phyloP scores from a whole-genome alignment of 176 grass and related monocot genomes.

The Chrysopogon serrulatus region DNA sequence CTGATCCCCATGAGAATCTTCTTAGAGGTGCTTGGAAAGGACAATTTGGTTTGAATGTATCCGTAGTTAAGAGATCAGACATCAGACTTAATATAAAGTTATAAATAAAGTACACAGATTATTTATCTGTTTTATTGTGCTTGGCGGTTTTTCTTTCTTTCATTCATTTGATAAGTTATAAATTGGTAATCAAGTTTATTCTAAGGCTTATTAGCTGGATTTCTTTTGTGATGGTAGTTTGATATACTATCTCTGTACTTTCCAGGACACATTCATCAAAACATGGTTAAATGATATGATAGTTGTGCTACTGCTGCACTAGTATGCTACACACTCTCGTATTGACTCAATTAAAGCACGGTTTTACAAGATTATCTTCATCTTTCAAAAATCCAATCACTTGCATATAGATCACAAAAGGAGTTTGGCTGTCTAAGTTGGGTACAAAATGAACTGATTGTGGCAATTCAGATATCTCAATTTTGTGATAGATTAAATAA shows the following conservation, averaged over 20 bases:
- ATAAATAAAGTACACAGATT: background rate
- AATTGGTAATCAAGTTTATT: background rate
- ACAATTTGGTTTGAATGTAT: background rate
- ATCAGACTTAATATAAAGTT: background rate
- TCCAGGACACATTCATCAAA: background rate
- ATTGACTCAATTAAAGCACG: background rate
- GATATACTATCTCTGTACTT: background rate
- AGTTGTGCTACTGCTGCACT: background rate
- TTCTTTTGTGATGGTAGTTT: background rate
- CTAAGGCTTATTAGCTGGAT: background rate
- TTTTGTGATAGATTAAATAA: background rate
- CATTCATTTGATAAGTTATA: background rate
- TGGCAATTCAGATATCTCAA: background rate
- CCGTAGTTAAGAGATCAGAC: background rate
- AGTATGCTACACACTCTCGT: background rate
- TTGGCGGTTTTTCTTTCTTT: background rate
- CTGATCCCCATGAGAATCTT: background rate
- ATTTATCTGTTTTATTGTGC: background rate
- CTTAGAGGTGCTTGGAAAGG: background rate
- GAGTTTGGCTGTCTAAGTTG: background rate
- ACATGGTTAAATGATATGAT: background rate
- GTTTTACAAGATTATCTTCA: background rate
- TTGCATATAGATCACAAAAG: background rate
- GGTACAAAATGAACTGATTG: background rate
- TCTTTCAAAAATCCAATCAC: constrained; percentile 19